Evolutionary conservation across 345 rosid species (phyloP).

Genomic region (Bretschneidera sinensis): DNA sequence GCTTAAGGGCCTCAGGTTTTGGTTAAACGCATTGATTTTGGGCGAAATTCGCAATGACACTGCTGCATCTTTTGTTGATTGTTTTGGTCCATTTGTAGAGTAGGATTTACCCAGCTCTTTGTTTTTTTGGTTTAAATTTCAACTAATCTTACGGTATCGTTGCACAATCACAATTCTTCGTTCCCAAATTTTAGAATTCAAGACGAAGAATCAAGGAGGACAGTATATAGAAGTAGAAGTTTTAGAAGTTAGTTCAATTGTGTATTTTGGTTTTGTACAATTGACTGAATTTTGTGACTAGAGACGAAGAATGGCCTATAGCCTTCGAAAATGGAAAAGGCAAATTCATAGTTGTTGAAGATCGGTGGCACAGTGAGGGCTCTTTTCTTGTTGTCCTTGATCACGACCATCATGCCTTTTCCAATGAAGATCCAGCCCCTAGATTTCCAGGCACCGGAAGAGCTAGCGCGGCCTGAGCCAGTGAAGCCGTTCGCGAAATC

Average conservation of each 20-base stretch:
- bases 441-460: conserved; percentile 38
- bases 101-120: conserved; percentile 1
- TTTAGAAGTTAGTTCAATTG: neutral
- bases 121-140: conserved; percentile 3
- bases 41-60: conserved; percentile 3
- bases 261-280: conserved; percentile 8
- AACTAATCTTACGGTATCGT: conserved; percentile 5
- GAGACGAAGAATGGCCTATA: neutral
- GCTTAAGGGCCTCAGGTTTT: conserved; percentile 26
- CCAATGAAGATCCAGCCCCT: conserved; percentile 83
- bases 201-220: conserved; percentile 15
- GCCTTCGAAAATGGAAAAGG: conserved; percentile 11
- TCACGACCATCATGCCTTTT: conserved; percentile 32
- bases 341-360: neutral
- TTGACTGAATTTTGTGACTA: neutral
- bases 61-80: conserved; percentile 7
- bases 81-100: conserved; percentile 3
- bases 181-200: conserved; percentile 5
- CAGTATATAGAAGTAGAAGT: neutral
- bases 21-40: conserved; percentile 22
- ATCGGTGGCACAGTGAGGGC: neutral
- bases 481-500: conserved; percentile 65
- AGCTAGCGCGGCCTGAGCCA: conserved; percentile 32
- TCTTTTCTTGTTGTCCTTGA: conserved; percentile 1
- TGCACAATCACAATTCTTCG: conserved; percentile 1